phyloP scores from a whole-genome alignment of 129 eudicot genomes.

The Cynara cardunculus region DNA sequence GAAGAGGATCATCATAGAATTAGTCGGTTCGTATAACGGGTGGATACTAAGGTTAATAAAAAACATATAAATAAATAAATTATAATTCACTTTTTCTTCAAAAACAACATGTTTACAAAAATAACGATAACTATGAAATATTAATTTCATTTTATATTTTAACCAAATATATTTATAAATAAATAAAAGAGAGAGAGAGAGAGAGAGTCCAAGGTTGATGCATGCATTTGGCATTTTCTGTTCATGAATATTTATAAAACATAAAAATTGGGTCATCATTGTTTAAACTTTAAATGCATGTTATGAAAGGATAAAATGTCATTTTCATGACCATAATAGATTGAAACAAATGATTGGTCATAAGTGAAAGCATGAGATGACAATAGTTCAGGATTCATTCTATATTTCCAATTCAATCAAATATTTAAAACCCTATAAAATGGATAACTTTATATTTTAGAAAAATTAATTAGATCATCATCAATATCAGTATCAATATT shows the following conservation, averaged over 20 bases:
- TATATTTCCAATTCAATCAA: not conserved
- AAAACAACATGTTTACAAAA: too few relatives aligned
- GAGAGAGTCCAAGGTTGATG: not conserved
- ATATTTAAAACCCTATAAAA: not conserved
- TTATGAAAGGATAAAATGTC: constrained; percentile 17
- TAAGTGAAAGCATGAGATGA: constrained; percentile 24
- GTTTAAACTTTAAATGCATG: constrained; percentile 11
- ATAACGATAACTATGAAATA: too few relatives aligned
- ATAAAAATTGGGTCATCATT: constrained; percentile 13
- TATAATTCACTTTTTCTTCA: too few relatives aligned
- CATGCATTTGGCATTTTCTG: constrained; percentile 1
- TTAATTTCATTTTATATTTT: too few relatives aligned
- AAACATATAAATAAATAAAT: too few relatives aligned
- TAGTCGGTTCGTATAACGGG: too few relatives aligned
- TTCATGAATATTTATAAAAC: not conserved
- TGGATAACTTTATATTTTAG: too few relatives aligned
- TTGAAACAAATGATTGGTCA: constrained; percentile 17
- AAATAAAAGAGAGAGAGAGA: too few relatives aligned
- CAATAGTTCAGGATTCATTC: constrained; percentile 16
- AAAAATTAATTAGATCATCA: too few relatives aligned
- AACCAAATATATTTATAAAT: not conserved
- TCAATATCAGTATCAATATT: too few relatives aligned
- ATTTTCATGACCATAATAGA: constrained; percentile 16
- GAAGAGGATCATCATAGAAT: too few relatives aligned
- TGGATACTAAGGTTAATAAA: too few relatives aligned